Percentiles rank a stretch among this genome's conserved stretches.
These are phyloP conservation scores for Sporobolomyces phaffii DNA, from an alignment of 768 basidiomycete genomes.

Conservation along the genomic window DNA sequence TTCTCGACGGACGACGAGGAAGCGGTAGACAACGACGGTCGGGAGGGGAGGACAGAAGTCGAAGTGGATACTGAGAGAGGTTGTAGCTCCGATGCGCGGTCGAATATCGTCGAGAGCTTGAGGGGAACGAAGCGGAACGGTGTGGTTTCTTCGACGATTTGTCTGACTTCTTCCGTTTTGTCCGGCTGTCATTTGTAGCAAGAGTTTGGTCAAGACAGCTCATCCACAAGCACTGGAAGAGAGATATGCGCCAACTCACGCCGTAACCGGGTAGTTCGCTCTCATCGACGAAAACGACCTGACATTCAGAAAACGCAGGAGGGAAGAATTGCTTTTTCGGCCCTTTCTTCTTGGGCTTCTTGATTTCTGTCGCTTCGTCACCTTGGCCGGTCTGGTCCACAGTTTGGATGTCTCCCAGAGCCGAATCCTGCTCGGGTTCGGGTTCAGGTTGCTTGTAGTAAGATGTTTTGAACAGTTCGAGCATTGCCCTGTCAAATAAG, in stretches of 20 bases:
- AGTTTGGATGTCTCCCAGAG: neutral
- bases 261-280: neutral
- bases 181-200: neutral
- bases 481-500: conserved; percentile 19
- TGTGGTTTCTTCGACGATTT: neutral
- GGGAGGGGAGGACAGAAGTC: neutral
- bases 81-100: too few species aligned
- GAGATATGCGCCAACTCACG: neutral
- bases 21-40: neutral
- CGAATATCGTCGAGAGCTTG: conserved; percentile 14
- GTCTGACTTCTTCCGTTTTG: conserved; percentile 6
- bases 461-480: conserved; percentile 31
- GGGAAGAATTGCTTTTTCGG: conserved; percentile 3
- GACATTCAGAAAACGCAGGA: conserved; percentile 3
- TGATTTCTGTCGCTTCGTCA: neutral
- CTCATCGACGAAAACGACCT: conserved; percentile 27
- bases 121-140: conserved; percentile 13
- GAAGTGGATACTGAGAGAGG: neutral
- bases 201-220: neutral
- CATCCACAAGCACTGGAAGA: neutral
- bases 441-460: neutral
- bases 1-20: neutral
- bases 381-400: neutral
- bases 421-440: neutral
- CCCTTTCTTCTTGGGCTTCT: neutral